Evolutionary conservation across 495 filamentous ascomycete genomes (phyloP).

Genomic region (Aspergillus carlsbadensis): DNA sequence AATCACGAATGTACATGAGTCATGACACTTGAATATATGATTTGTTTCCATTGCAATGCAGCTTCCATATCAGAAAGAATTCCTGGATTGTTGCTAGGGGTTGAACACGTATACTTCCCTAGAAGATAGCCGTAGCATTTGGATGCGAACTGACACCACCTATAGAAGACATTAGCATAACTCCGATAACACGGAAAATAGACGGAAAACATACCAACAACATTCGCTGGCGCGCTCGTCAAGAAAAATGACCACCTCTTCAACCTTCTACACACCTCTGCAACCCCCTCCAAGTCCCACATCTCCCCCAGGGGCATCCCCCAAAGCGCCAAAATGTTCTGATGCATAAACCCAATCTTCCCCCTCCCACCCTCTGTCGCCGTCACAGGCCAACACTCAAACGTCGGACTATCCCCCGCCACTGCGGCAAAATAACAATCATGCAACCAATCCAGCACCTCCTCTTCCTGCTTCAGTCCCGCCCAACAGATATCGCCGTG

Average conservation of each 20-base stretch:
- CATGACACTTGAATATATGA: conserved; percentile 5
- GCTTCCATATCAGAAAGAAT: background rate
- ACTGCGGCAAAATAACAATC: conserved; percentile 66
- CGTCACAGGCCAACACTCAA: conserved; percentile 60
- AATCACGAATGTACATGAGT: conserved; percentile 15
- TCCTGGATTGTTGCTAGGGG: background rate
- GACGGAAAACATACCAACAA: conserved; percentile 38
- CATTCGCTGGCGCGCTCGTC: conserved; percentile 59
- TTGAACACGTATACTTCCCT: background rate
- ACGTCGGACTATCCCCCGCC: conserved; percentile 58
- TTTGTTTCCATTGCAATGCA: background rate
- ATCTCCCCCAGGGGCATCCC: conserved; percentile 62
- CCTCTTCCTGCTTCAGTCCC: conserved; percentile 57
- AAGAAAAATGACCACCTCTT: conserved; percentile 69
- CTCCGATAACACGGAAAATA: background rate
- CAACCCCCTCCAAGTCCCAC: conserved; percentile 55
- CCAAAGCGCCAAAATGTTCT: conserved; percentile 64
- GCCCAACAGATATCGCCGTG: conserved; percentile 51
- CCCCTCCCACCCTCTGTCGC: conserved; percentile 29
- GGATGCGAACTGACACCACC: conserved; percentile 31
- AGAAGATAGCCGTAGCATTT: conserved; percentile 53
- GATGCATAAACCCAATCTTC: conserved; percentile 49
- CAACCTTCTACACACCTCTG: conserved; percentile 43
- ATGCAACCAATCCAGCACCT: conserved; percentile 61
- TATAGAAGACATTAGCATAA: conserved; percentile 10